Conservation (phyloP, 2,329 filamentous ascomycete species). For the Fusarium fujikuroi region DNA sequence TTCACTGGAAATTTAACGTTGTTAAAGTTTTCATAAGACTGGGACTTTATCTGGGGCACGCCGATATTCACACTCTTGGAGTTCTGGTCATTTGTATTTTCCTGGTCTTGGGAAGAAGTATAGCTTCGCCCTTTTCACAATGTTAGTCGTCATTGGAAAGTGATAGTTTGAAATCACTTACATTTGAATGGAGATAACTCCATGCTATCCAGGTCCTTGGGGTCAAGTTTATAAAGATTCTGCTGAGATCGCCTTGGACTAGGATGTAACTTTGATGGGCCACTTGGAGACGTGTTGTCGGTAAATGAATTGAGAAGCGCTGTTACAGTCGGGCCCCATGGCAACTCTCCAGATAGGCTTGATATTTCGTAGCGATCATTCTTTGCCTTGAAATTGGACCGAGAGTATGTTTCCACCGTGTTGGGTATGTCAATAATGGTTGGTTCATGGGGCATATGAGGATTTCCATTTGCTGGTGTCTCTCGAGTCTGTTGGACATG, state of each 20-base stretch:
- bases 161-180: constrained; percentile 24
- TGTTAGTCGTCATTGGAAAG: neutral
- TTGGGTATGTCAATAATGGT: neutral
- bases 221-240: constrained; percentile 45
- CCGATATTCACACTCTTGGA: neutral
- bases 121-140: constrained; percentile 12
- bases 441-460: neutral
- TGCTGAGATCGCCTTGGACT: constrained; percentile 46
- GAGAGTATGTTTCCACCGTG: neutral
- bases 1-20: neutral
- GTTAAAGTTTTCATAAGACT: neutral
- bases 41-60: neutral
- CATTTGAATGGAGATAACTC: constrained; percentile 51
- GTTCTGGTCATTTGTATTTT: constrained; percentile 27
- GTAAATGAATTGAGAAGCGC: constrained; percentile 23
- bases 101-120: constrained; percentile 38
- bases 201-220: constrained; percentile 49
- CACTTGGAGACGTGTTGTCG: constrained; percentile 49
- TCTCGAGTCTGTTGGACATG: neutral
- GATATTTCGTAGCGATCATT: neutral
- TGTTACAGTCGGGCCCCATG: constrained; percentile 22
- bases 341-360: constrained; percentile 4
- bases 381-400: neutral
- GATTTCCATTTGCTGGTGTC: neutral
- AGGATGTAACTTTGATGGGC: constrained; percentile 49